phyloP scores from a whole-genome alignment of 1,284 basidiomycete genomes.

The Microbotryomycetes sp. region DNA sequence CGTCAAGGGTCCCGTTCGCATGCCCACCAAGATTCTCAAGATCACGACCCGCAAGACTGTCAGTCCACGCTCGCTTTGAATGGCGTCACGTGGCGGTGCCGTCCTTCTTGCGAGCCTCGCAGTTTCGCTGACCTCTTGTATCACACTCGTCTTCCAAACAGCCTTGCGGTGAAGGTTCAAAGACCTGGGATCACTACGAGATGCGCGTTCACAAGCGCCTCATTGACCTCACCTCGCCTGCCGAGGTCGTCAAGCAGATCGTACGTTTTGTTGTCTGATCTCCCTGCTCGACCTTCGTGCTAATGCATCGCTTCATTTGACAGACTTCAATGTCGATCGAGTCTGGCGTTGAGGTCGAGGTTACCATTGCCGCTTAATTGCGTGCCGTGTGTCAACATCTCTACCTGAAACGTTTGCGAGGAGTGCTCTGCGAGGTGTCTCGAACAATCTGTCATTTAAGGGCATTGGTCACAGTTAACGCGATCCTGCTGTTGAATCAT shows the following conservation, averaged over 20 bases:
- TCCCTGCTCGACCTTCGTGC: not conserved
- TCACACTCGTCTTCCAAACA: constrained; percentile 40
- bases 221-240: constrained; percentile 97
- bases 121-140: not conserved
- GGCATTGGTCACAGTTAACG: no score
- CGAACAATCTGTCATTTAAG: no score
- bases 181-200: constrained; percentile 99
- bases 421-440: no score
- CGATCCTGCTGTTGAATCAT: no score
- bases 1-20: constrained; percentile 97
- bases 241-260: constrained; percentile 99
- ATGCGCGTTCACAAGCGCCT: constrained; percentile 99
- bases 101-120: not conserved
- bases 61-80: constrained; percentile 44
- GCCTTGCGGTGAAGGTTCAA: constrained; percentile 99
- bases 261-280: constrained; percentile 50
- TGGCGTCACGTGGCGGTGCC: no score
- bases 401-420: no score
- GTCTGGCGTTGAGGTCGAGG: constrained; percentile 98
- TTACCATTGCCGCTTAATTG: constrained; percentile 70
- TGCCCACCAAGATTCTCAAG: constrained; percentile 95
- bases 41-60: constrained; percentile 99
- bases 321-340: constrained; percentile 98
- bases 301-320: constrained; percentile 5
- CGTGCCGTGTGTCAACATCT: constrained; percentile 20